Evolutionary conservation across 805 yeast genomes (phyloP), one percentile per base, ranked within the genome.

Genomic region (Yamadazyma kitorensis): DNA sequence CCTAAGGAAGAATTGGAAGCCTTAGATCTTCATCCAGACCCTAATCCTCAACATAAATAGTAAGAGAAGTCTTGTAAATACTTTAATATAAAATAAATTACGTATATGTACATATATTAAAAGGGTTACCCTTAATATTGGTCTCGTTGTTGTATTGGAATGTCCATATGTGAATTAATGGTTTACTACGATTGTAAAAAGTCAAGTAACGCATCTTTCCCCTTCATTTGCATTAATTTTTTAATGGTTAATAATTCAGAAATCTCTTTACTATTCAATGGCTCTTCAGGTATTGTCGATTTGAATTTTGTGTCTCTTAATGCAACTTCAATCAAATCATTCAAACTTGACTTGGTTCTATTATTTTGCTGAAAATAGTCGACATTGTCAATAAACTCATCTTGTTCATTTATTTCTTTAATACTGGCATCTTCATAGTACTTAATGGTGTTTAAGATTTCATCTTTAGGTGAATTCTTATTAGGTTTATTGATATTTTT

Each of bases 221-320:
- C 95, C 55, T 84, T 88, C 26, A 74, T 40, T 43, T 76, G 71
- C 55, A 89, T 70, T 33, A 89, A 59, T 46, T 67, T 62, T 48
- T 77, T 80, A 27, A 88, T 72, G 16, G 75, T 62, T 23, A 64
- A 40, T 17, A 85, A 62, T 32, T 80, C 80, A 3, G 59, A 51
- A 1, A 74, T 25, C 44, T 82, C 89, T 3, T 59, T 41, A 4
- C 16, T 31, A n/a, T 10, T 23, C 2, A 23, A 15, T 18, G 7
- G n/a, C 11, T 17, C 22, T 13, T 15, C 8, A 16, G 4, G 7
- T 13, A 5, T 10, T 10, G n/a, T n/a, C 7, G 29, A 5, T 19
- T 19, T 19, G 9, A 19, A 19, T 19, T 8, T 30, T 36, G n/a
- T 32, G 17, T 29, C 40, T 42, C 37, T 55, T 6, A 46, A 41